Base-by-base conservation (phyloP, 768 basidiomycete genomes). In the Hortiboletus campestris region DNA sequence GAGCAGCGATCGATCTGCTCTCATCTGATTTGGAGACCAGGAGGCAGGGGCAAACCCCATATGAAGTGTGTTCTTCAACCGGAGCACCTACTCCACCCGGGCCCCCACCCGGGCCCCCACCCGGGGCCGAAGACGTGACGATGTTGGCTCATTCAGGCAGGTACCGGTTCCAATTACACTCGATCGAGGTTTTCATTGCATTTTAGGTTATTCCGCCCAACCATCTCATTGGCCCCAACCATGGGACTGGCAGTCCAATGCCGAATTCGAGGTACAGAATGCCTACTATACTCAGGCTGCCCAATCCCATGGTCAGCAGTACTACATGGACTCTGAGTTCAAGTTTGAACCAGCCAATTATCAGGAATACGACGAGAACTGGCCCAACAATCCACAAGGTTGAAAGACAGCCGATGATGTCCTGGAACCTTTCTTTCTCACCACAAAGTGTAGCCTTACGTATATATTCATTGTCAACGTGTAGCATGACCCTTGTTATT, bases 1-100 rank as follows among this genome's bases (percentile, higher is more conserved):
- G 12, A 2, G 25, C 40, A 65, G 64, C 45, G 5, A 67, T 39
- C 13, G 44, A 45, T 1, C 40, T 66, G 6, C 57, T 64, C 29
- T 28, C 3, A 3, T 25, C 25, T 6, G 25, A 4, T 25, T 25
- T 3, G 25, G 25, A 25, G 25, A 25, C 25, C 25, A 25, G 2
- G 25, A 4, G 25, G 6, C 25, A 25, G 6, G 25, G 25, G 25
- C 25, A 25, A 25, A 22, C 4, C 6, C 19, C 20, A 6, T 12
- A 49, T 43, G 25, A 25, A 25, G 25, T 6, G 25, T 25, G 6
- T 25, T 25, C 25, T 25, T 6, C 25, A 25, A 3, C 25, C 25
- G 46, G 13, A 32, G 2, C 13, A 10, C 32, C 28, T 4, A 9
- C 32, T 49, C 34, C 49, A 5, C 16, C 38, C 29, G 17, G 4